Evolutionary conservation across 1,284 basidiomycete species (phyloP), one percentile per base, ranked within the genome.

Genomic region (Sphagnurus paluster): DNA sequence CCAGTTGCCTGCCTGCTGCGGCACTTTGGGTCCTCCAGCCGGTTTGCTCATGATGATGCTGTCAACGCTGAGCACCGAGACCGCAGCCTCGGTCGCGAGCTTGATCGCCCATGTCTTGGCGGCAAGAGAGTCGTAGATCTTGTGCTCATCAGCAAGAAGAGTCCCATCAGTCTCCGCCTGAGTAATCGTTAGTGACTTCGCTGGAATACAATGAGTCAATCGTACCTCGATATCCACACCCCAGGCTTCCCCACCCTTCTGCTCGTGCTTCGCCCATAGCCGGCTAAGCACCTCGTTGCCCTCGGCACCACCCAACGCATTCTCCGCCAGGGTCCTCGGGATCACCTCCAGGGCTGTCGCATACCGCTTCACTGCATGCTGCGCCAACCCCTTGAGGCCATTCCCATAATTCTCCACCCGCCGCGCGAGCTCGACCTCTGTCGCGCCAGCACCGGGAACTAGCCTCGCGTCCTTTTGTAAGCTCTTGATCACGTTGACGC

Each of bases 31-130:
- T 44, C 88, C 88, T 45, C 92, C 92, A 1, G 92, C 91, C 40
- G 90, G 90, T 64, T 93, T 93, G 68, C 90, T 93, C 84, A 98
- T 96, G 71, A 99, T 99, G 68, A 98, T 98, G 59, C 90, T 92
- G 69, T 99, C 97, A 8, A 99, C 97, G 49, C 87, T 89, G 38
- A 99, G 80, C 17, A 99, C 93, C 0, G 90, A 87, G 43, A 95
- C 83, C 2, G 97, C 97, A 4, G 97, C 95, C 63, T 97, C 95
- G 0, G 94, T 95, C 11, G 89, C 93, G 23, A 94, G 81, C 50
- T 81, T 76, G 54, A 97, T 80, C 1, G 93, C 92, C 93, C 93
- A 97, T 7, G 82, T 75, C 67, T 96, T 97, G 13, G 91, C 90
- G 6, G 86, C 87, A 2, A 97, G 75, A 19, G 93, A 86, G 64